Conservation (phyloP, 2,329 filamentous ascomycete species). For the Stachybotrys echinatus region DNA sequence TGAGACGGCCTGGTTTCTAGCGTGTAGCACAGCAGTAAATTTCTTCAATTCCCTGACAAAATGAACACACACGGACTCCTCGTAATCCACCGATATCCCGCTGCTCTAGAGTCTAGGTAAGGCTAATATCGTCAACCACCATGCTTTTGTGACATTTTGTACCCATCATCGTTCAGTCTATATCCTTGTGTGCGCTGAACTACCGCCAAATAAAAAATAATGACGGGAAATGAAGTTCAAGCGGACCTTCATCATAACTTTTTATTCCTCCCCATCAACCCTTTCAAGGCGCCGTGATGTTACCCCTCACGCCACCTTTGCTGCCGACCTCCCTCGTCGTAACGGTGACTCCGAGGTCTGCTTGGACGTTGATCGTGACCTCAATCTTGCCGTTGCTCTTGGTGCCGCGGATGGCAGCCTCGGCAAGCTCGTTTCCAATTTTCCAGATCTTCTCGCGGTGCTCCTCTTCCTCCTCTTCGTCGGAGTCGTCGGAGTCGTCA, state of each 20-base stretch:
- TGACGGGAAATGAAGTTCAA: too few relatives aligned
- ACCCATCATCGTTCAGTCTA: background rate
- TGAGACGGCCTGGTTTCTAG: conserved; percentile 8
- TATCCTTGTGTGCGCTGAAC: background rate
- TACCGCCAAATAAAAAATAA: background rate
- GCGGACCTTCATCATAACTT: background rate
- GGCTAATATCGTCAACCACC: background rate
- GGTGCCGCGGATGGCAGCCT: conserved; percentile 75
- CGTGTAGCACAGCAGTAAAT: background rate
- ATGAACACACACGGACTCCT: background rate
- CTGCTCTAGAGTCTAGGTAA: background rate
- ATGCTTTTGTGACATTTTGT: background rate
- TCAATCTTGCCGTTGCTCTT: conserved; percentile 91
- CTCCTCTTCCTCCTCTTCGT: conserved; percentile 84
- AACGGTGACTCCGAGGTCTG: conserved; percentile 73
- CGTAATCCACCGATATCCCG: background rate
- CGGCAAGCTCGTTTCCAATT: conserved; percentile 73
- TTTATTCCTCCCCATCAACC: background rate
- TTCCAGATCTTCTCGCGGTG: conserved; percentile 90
- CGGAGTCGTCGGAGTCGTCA: conserved; percentile 53
- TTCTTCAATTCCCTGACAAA: background rate
- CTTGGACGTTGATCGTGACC: conserved; percentile 82
- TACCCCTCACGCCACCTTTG: conserved; percentile 76
- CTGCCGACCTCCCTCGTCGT: conserved; percentile 81
- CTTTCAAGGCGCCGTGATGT: conserved; percentile 24